Percentiles rank a stretch among this genome's conserved stretches.
Conservation (phyloP, 257 asterid species). For the Fraxinus pennsylvanica region DNA sequence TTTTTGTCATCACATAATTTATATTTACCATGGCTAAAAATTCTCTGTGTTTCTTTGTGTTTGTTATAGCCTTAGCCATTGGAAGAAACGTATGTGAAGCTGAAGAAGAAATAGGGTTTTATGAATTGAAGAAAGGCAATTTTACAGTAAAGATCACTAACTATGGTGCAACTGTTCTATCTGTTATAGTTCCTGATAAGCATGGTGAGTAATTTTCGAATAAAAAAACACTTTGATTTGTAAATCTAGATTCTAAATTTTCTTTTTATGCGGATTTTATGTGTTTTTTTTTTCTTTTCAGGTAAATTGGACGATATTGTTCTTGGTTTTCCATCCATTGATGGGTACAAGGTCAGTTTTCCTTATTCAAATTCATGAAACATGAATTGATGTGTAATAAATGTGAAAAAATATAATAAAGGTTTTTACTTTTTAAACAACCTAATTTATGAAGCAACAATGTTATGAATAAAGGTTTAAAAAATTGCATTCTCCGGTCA, state of each 20-base stretch:
- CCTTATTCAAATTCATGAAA: not conserved
- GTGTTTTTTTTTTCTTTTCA: slow-evolving; percentile 22
- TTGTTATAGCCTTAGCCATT: slow-evolving; percentile 25
- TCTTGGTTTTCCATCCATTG: slow-evolving; percentile 65
- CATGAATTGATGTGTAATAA: not conserved
- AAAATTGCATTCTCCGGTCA: not conserved
- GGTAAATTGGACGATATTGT: slow-evolving; percentile 77
- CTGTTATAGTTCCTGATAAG: slow-evolving; percentile 62
- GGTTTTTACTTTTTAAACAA: not conserved
- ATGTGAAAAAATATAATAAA: too few relatives aligned
- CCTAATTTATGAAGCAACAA: not conserved
- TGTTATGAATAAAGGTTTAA: not conserved
- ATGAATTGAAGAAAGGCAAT: slow-evolving; percentile 50
- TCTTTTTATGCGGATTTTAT: not conserved
- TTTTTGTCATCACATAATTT: not conserved
- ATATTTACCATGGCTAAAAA: slow-evolving; percentile 30
- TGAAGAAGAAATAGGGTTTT: slow-evolving; percentile 39
- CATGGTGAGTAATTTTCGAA: slow-evolving; percentile 40
- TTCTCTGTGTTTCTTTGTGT: slow-evolving; percentile 12
- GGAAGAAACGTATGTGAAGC: slow-evolving; percentile 25
- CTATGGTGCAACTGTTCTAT: slow-evolving; percentile 75
- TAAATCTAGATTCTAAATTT: not conserved
- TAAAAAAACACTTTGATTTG: not conserved
- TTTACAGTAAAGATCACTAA: slow-evolving; percentile 60
- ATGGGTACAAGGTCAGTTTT: slow-evolving; percentile 64